phyloP scores from a whole-genome alignment of 2,329 filamentous ascomycete species.

The Curvularia eragrostidis region DNA sequence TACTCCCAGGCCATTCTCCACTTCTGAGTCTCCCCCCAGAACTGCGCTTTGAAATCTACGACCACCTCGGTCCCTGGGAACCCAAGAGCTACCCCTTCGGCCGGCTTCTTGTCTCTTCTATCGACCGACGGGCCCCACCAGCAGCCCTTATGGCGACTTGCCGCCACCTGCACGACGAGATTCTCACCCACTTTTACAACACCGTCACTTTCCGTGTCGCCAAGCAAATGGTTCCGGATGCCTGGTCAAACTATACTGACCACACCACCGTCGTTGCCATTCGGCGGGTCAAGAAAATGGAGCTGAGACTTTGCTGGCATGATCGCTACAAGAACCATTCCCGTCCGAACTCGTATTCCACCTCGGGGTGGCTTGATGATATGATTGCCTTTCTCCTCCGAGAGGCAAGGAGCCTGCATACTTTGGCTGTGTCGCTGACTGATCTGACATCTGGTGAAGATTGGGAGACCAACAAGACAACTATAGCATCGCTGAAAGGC shows the following conservation, averaged over 20 bases:
- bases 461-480: slow-evolving; percentile 14
- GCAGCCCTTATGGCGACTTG: slow-evolving; percentile 18
- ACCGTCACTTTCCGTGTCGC: slow-evolving; percentile 23
- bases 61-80: slow-evolving; percentile 12
- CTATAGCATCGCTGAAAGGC: slow-evolving; percentile 17
- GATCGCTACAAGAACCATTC: neutral
- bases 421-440: neutral
- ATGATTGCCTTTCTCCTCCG: slow-evolving; percentile 14
- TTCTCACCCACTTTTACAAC: slow-evolving; percentile 22
- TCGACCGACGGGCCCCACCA: slow-evolving; percentile 19
- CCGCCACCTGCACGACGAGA: slow-evolving; percentile 17
- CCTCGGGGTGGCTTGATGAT: slow-evolving; percentile 19
- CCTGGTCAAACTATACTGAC: neutral
- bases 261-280: neutral
- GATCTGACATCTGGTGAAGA: neutral
- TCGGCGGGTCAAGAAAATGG: slow-evolving; percentile 8
- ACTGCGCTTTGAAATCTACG: slow-evolving; percentile 26
- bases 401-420: slow-evolving; percentile 11
- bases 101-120: slow-evolving; percentile 19
- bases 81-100: slow-evolving; percentile 24
- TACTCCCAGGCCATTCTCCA: neutral
- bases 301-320: slow-evolving; percentile 14
- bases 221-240: slow-evolving; percentile 5
- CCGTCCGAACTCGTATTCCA: neutral
- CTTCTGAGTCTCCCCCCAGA: slow-evolving; percentile 22